Evolutionary conservation across 345 rosid species (phyloP), one percentile per base, ranked within the genome.

Genomic region (Eucalyptus globulus): DNA sequence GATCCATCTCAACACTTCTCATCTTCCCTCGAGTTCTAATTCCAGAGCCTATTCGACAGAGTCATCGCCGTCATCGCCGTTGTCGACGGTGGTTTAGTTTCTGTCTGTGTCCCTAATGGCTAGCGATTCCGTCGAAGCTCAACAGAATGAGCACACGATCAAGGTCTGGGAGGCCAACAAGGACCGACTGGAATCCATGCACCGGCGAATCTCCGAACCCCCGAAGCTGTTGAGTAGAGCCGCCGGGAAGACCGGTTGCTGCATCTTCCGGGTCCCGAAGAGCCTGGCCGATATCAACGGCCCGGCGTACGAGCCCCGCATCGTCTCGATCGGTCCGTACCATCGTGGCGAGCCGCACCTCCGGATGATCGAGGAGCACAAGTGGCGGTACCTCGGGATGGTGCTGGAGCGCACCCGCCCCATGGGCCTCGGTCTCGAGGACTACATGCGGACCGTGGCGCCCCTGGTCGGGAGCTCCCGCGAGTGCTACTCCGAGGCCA

Each of bases 361-460:
- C 44, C 58, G 43, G 51, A 95, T 96, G 95, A 95, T 96, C 44
- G 95, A 96, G 89, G 97, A 96, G 90, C 99, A 96, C 91, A 96
- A 96, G 89, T 96, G 97, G 96, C 91, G 89, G 31, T 96, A 95
- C 89, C 87, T 96, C 31, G 93, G 95, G n/a, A 60, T 83, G 86
- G 88, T 95, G 49, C 91, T 95, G 54, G 22, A 87, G 8, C 91
- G 98, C 89, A 89, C 93, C 43, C 62, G 54, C 40, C 15, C 6
- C 47, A 89, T n/a, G 29, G 91, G 90, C 2, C 44, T 94, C 44
- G 37, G 83, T 47, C 92, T 97, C 9, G 95, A 94, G 87, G 93
- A 92, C 87, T 90, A 94, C 88, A 88, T 97, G 72, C 92, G 56
- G 72, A 89, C 93, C 5, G 88, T 94, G 7, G 87, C 90, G 90